Conservation (phyloP, 2,329 filamentous ascomycete genomes). For the Penicillium carneum region DNA sequence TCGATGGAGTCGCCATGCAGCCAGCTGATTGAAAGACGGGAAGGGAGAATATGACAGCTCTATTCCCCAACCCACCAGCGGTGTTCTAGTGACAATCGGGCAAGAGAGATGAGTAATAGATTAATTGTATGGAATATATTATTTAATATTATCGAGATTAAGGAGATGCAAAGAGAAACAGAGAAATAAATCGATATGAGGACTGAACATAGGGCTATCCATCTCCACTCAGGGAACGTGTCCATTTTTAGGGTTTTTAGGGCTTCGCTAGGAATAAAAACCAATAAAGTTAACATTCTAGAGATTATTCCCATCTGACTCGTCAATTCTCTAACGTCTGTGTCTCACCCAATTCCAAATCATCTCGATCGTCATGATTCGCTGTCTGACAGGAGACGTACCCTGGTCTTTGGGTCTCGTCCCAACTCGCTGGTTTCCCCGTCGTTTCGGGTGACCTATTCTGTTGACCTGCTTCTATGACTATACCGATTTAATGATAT, state of each 20-base stretch:
- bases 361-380: slow-evolving; percentile 22
- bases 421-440: slow-evolving; percentile 31
- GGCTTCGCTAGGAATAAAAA: slow-evolving; percentile 21
- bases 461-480: background rate
- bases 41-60: slow-evolving; percentile 44
- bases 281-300: slow-evolving; percentile 6
- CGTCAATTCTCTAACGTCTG: slow-evolving; percentile 31
- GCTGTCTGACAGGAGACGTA: slow-evolving; percentile 36
- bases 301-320: slow-evolving; percentile 25
- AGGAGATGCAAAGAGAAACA: background rate
- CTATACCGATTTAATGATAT: background rate
- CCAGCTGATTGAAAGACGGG: slow-evolving; percentile 16
- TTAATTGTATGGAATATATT: background rate
- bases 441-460: slow-evolving; percentile 7
- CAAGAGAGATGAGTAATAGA: background rate
- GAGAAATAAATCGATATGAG: background rate
- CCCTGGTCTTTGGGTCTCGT: slow-evolving; percentile 35
- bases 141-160: background rate
- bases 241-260: slow-evolving; percentile 20
- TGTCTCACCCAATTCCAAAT: slow-evolving; percentile 37
- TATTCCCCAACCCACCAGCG: slow-evolving; percentile 31
- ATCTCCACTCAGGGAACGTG: slow-evolving; percentile 30
- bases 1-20: slow-evolving; percentile 20
- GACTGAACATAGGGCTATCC: slow-evolving; percentile 6
- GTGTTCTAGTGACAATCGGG: slow-evolving; percentile 7